Evolutionary conservation across 164 flowering plant species (phyloP).

Genomic region (Chimonanthus salicifolius): DNA sequence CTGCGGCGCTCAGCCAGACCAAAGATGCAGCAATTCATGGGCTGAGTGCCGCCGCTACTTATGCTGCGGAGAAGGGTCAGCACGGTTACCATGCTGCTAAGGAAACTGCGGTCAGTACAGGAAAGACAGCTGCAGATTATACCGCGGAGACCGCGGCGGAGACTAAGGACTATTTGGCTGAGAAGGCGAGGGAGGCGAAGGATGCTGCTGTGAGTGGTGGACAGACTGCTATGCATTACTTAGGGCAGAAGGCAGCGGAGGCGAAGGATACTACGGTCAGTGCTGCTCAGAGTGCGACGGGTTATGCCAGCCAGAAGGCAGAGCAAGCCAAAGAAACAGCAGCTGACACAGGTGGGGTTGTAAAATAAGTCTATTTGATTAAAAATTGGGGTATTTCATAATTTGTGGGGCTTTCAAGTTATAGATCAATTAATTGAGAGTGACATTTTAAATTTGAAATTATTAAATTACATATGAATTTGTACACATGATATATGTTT

Average conservation of each 20-base stretch:
- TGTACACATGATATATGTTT: no score
- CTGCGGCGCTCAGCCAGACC: constrained; percentile 6
- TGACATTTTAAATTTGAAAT: no score
- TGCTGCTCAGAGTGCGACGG: constrained; percentile 7
- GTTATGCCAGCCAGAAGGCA: constrained; percentile 20
- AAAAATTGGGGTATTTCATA: no score
- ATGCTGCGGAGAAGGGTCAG: constrained; percentile 20
- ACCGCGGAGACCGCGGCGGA: constrained; percentile 17
- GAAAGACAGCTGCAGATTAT: constrained; percentile 6
- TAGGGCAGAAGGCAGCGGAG: constrained; percentile 17
- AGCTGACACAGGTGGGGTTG: constrained; percentile 10
- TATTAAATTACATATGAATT: no score
- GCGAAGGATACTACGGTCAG: constrained; percentile 28
- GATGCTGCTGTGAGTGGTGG: constrained; percentile 5
- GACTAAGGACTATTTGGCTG: constrained; percentile 22
- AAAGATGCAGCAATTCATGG: constrained; percentile 11
- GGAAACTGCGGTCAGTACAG: constrained; percentile 6
- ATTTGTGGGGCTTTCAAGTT: no score
- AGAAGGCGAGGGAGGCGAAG: constrained; percentile 18
- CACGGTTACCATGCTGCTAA: constrained; percentile 13
- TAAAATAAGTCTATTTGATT: not conserved
- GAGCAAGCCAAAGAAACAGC: constrained; percentile 20
- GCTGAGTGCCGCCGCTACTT: constrained; percentile 11
- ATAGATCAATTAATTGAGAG: no score
- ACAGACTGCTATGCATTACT: constrained; percentile 1